These are phyloP conservation scores for Phaeosphaeriaceae sp. DNA, from an alignment of 2,329 filamentous ascomycete species.

Conservation along the genomic window DNA sequence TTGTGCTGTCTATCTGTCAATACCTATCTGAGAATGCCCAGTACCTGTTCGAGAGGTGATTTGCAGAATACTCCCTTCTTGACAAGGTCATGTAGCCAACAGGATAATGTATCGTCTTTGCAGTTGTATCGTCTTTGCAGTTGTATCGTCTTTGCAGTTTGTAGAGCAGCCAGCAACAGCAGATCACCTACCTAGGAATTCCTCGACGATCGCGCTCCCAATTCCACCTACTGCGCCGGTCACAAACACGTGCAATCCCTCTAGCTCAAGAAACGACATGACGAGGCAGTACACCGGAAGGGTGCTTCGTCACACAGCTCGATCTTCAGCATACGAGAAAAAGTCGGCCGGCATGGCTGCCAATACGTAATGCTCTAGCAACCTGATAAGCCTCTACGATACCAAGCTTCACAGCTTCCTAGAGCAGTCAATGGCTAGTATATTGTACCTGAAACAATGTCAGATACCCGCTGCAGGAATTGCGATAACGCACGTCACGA, in stretches of 20 bases:
- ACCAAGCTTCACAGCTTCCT: constrained; percentile 5
- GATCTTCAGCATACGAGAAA: background rate
- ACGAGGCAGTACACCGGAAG: background rate
- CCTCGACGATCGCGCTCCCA: constrained; percentile 57
- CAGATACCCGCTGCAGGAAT: background rate
- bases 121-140: no score
- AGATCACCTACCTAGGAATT: constrained; percentile 57
- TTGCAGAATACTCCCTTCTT: background rate
- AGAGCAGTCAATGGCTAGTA: constrained; percentile 4
- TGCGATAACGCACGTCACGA: background rate
- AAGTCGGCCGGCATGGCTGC: background rate
- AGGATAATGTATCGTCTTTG: background rate
- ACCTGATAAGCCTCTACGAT: constrained; percentile 12
- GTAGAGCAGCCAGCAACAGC: background rate
- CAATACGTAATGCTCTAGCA: constrained; percentile 8
- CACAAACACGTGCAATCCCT: constrained; percentile 61
- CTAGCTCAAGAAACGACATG: constrained; percentile 57
- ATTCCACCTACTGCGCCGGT: constrained; percentile 62
- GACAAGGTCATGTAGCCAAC: background rate
- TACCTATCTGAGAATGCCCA: background rate
- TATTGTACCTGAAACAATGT: background rate
- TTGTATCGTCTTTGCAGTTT: no score
- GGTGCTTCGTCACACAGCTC: background rate
- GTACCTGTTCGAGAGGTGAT: background rate
- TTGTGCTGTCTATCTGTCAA: constrained; percentile 47